A percentile compares a stretch with the other conserved stretches of the same genome.
phyloP scores from a whole-genome alignment of 257 asterid genomes.

The Nicotiana benthamiana region DNA sequence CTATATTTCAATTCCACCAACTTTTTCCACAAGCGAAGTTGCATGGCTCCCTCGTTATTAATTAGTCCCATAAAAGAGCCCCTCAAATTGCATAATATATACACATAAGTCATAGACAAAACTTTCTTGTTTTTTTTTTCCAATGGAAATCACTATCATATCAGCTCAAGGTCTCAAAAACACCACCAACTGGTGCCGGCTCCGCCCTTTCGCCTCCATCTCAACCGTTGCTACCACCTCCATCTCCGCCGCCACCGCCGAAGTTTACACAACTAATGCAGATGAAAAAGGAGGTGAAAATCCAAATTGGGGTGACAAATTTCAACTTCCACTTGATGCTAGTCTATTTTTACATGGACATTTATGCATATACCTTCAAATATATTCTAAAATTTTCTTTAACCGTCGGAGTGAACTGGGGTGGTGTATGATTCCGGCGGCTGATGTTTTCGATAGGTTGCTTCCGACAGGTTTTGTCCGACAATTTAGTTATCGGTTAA shows the following conservation, averaged over 20 bases:
- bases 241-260: neutral
- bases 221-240: neutral
- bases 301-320: conserved; percentile 44
- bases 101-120: neutral
- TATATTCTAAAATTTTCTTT: conserved; percentile 28
- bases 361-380: conserved; percentile 26
- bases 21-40: conserved; percentile 40
- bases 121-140: neutral
- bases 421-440: conserved; percentile 43
- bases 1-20: neutral
- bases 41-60: conserved; percentile 9
- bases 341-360: conserved; percentile 18
- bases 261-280: conserved; percentile 17
- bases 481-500: conserved; percentile 30
- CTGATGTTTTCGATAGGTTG: conserved; percentile 21
- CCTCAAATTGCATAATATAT: neutral
- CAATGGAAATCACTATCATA: conserved; percentile 32
- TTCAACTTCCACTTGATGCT: conserved; percentile 20
- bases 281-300: conserved; percentile 30
- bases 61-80: neutral
- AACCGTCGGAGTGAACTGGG: conserved; percentile 32
- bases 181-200: conserved; percentile 12
- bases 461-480: conserved; percentile 23
- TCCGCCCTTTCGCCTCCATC: conserved; percentile 28
- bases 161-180: conserved; percentile 39